A percentile compares a stretch with the other conserved stretches of the same genome.
These are phyloP conservation scores for Penicillium cataractarum DNA, from an alignment of 495 filamentous ascomycete species.

Conservation along the genomic window DNA sequence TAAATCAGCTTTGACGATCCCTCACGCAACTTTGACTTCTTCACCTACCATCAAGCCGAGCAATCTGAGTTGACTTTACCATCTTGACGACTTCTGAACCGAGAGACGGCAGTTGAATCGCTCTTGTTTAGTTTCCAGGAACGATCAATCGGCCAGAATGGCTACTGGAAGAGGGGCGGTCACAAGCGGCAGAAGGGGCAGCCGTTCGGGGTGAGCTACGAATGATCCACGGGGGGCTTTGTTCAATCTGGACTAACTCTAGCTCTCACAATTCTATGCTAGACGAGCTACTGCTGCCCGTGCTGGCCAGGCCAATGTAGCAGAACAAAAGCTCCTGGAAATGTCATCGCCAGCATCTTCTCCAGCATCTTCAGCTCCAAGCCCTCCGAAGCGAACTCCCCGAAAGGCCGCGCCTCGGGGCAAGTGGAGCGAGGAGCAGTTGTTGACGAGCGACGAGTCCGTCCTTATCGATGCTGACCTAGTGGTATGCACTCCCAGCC, in stretches of 20 bases:
- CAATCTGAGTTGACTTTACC: constrained; percentile 95
- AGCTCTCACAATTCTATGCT: constrained; percentile 22
- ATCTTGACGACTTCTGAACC: constrained; percentile 51
- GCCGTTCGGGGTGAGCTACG: constrained; percentile 24
- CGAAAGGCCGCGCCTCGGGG: constrained; percentile 37
- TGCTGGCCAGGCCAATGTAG: constrained; percentile 31
- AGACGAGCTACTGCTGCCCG: constrained; percentile 21
- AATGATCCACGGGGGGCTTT: constrained; percentile 1
- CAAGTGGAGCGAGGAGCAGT: constrained; percentile 52
- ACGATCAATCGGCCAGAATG: constrained; percentile 33
- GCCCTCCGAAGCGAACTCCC: constrained; percentile 39
- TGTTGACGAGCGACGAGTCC: constrained; percentile 59
- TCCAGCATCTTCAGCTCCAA: constrained; percentile 24
- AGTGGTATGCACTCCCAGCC: constrained; percentile 48
- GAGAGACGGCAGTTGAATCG: constrained; percentile 3
- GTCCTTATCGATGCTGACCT: constrained; percentile 58
- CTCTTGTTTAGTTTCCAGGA: constrained; percentile 22
- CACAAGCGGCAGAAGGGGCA: constrained; percentile 33
- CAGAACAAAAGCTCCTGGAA: constrained; percentile 19
- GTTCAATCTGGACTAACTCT: constrained; percentile 14
- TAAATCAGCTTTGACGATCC: constrained; percentile 30
- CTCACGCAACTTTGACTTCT: constrained; percentile 1
- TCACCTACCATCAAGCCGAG: constrained; percentile 83
- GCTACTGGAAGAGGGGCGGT: constrained; percentile 42
- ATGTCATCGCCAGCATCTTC: constrained; percentile 27